Base-by-base conservation (phyloP, 306 rosid genomes). In the Dryas drummondii region DNA sequence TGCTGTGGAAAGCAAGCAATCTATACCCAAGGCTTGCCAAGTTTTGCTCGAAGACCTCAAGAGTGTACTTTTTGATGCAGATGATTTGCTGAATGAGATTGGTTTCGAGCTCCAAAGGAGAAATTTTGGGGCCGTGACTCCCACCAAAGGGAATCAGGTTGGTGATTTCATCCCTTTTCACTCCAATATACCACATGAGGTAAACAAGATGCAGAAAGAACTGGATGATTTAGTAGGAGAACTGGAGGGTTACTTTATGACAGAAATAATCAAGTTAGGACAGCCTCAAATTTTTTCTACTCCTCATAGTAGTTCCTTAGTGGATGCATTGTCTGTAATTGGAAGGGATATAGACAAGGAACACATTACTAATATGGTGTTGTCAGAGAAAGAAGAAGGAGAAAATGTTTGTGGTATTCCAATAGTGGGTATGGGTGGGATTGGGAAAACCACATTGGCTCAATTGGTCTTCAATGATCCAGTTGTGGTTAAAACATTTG, bases 381-480 rank as follows among this genome's bases (percentile, higher is more conserved):
- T 68, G 16, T 68, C 72, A 5, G 58, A 49, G 11, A 26, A 67
- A 10, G 1, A 49, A 4, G 58, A 47, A 0, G 57, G 37, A 19
- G 57, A 26, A 8, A 26, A 68, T 16, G 15, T 49, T 9, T 68
- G 12, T 68, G 72, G 49, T 3, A 49, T 68, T 48, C 72, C 72
- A 12, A 49, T 68, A 13, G 15, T 50, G 3, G 72, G 72, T 7
- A 68, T 68, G 56, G 72, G 57, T 12, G 72, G 72, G 6, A 48
- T 68, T 14, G 72, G 72, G 9, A 68, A 68, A 49, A 68, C 72
- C 37, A 17, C 72, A 3, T 57, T 68, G 19, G 72, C 45, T 46
- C 51, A 68, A 7, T n/a, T 48, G 5, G 72, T 48, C 22, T 68
- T 16, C 72, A 68, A 47, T 14, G 32, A 19, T 22, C 16, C 9